Percentiles rank a stretch among this genome's conserved stretches.
phyloP scores from a whole-genome alignment of 108 stramenopile species.

The Schizochytrium sp. region DNA sequence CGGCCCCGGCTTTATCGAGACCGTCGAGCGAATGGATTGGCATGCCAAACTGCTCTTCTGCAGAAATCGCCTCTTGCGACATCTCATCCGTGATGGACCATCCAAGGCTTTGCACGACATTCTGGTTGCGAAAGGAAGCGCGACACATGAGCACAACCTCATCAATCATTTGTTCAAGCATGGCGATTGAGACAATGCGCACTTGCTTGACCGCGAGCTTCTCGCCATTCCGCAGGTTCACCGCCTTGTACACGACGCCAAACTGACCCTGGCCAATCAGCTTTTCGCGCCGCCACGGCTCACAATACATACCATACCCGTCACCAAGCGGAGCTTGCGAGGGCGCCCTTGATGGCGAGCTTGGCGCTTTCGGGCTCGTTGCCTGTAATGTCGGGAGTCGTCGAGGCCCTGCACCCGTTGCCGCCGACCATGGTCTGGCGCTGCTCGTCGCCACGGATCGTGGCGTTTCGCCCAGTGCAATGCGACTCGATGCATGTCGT shows the following conservation, averaged over 20 bases:
- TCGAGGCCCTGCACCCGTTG: too few species aligned
- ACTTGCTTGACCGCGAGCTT: slow-evolving; percentile 57
- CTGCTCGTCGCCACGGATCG: too few species aligned
- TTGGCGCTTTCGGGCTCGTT: too few species aligned
- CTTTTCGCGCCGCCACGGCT: background rate
- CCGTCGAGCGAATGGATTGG: background rate
- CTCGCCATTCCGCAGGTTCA: slow-evolving; percentile 48
- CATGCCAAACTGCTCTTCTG: slow-evolving; percentile 10
- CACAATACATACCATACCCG: slow-evolving; percentile 3
- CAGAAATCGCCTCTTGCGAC: background rate
- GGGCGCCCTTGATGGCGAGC: too few species aligned
- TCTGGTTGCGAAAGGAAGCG: slow-evolving; percentile 35
- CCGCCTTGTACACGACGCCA: slow-evolving; percentile 38
- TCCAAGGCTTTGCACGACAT: slow-evolving; percentile 49
- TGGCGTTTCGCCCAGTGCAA: too few species aligned
- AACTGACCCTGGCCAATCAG: slow-evolving; percentile 15
- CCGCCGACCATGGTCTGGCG: too few species aligned
- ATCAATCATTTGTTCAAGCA: slow-evolving; percentile 18
- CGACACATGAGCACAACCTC: slow-evolving; percentile 44
- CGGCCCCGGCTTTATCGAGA: background rate
- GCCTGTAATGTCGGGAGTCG: too few species aligned
- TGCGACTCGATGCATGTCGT: too few species aligned
- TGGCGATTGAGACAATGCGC: background rate
- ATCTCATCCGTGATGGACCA: slow-evolving; percentile 3
- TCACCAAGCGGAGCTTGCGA: background rate